A percentile compares a stretch with the other conserved stretches of the same genome.
These are phyloP conservation scores for Phytophthora uliginosa DNA, from an alignment of 352 stramenopile species.

Conservation along the genomic window DNA sequence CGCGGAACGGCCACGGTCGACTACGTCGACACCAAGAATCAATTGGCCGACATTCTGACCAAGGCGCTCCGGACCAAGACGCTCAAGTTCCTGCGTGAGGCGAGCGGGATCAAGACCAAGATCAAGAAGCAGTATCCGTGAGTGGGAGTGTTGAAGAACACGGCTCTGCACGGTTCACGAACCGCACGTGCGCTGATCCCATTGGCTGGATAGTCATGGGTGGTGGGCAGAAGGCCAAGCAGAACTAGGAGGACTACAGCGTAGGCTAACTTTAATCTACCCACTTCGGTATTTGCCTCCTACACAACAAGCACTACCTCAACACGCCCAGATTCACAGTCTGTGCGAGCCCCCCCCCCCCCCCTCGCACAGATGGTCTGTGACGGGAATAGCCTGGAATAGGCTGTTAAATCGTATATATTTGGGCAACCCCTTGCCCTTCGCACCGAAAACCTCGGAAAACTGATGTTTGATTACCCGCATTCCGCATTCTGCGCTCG, in stretches of 20 bases:
- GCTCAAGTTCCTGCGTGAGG: slow-evolving; percentile 4
- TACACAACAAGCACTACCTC: neutral
- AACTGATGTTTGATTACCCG: too few species aligned
- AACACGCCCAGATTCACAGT: neutral
- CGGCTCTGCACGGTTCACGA: too few species aligned
- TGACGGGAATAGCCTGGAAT: too few species aligned
- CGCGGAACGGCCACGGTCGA: neutral
- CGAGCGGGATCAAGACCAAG: slow-evolving; percentile 5
- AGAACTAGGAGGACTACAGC: neutral
- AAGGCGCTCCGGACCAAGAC: slow-evolving; percentile 16
- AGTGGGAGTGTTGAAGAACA: slow-evolving; percentile 23
- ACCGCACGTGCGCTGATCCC: too few species aligned
- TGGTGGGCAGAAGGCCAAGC: neutral
- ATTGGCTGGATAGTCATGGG: neutral
- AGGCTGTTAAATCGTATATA: too few species aligned
- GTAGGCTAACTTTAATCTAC: neutral
- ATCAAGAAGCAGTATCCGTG: neutral
- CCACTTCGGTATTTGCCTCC: neutral
- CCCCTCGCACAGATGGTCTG: too few species aligned
- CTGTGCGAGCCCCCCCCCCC: too few species aligned
- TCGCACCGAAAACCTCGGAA: too few species aligned
- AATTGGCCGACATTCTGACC: neutral
- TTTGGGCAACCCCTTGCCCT: too few species aligned
- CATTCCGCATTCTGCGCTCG: too few species aligned
- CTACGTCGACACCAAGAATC: slow-evolving; percentile 10